Evolutionary conservation across 1,284 basidiomycete species (phyloP).

Genomic region (Cutaneotrichosporon cavernicola): DNA sequence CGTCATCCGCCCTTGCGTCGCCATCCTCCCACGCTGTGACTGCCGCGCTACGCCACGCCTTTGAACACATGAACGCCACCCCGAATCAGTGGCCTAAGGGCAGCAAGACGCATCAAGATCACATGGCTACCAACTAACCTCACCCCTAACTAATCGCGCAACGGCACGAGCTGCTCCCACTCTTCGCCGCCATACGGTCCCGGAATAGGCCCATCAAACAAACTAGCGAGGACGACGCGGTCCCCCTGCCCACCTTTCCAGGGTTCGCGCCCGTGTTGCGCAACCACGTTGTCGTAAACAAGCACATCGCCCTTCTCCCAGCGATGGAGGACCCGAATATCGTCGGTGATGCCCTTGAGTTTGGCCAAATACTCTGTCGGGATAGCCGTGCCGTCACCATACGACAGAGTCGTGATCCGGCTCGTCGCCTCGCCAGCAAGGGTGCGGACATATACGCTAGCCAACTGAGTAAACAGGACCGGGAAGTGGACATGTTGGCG

Average conservation of each 20-base stretch:
- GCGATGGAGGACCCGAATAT: slow-evolving; percentile 22
- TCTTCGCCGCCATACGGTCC: slow-evolving; percentile 14
- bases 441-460: slow-evolving; percentile 15
- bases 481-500: slow-evolving; percentile 16
- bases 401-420: slow-evolving; percentile 10
- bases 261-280: slow-evolving; percentile 22
- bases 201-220: slow-evolving; percentile 19
- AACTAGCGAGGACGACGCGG: slow-evolving; percentile 15
- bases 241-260: slow-evolving; percentile 21
- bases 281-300: slow-evolving; percentile 21
- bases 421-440: slow-evolving; percentile 11
- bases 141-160: slow-evolving; percentile 8
- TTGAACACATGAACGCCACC: too few relatives aligned
- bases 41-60: too few relatives aligned
- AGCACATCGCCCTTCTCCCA: slow-evolving; percentile 25
- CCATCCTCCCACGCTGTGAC: too few relatives aligned
- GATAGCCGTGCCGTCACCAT: slow-evolving; percentile 25
- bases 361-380: slow-evolving; percentile 19
- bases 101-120: too few relatives aligned
- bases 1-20: too few relatives aligned
- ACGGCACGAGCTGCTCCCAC: slow-evolving; percentile 17
- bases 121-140: not conserved
- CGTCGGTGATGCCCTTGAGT: slow-evolving; percentile 23
- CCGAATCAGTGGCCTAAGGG: too few relatives aligned
- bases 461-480: slow-evolving; percentile 16